Percentiles rank a stretch among this genome's conserved stretches.
These are phyloP conservation scores for Saccharomycopsis selenospora DNA, from an alignment of 805 yeast genomes.

Conservation along the genomic window DNA sequence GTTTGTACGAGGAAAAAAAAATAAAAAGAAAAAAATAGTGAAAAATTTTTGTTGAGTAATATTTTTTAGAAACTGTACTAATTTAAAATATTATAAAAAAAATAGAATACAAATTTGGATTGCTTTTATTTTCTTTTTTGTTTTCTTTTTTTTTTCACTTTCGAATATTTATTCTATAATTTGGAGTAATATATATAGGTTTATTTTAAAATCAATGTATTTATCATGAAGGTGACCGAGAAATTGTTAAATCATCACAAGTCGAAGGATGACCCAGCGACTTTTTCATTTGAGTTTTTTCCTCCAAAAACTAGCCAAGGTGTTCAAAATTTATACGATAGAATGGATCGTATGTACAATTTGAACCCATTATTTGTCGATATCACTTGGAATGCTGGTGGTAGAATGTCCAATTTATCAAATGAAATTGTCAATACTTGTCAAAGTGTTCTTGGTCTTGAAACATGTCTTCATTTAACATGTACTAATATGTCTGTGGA, in stretches of 20 bases:
- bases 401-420: conserved; percentile 73
- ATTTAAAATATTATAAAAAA: no score
- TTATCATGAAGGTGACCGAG: conserved; percentile 21
- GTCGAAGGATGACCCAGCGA: conserved; percentile 32
- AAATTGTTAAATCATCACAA: conserved; percentile 11
- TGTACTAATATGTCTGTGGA: conserved; percentile 89
- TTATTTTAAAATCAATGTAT: no score
- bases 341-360: conserved; percentile 97
- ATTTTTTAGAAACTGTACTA: no score
- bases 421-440: conserved; percentile 89
- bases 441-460: conserved; percentile 83
- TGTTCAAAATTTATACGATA: conserved; percentile 88
- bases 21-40: no score
- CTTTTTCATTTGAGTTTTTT: conserved; percentile 94
- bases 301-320: conserved; percentile 98
- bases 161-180: no score
- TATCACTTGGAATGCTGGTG: conserved; percentile 99
- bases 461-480: conserved; percentile 96
- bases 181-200: no score
- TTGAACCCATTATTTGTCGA: conserved; percentile 87
- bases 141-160: not conserved
- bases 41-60: no score
- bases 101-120: no score
- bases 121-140: no score
- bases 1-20: no score